Evolutionary conservation across 2,329 filamentous ascomycete genomes (phyloP).

Genomic region (Thelonectria discophora): DNA sequence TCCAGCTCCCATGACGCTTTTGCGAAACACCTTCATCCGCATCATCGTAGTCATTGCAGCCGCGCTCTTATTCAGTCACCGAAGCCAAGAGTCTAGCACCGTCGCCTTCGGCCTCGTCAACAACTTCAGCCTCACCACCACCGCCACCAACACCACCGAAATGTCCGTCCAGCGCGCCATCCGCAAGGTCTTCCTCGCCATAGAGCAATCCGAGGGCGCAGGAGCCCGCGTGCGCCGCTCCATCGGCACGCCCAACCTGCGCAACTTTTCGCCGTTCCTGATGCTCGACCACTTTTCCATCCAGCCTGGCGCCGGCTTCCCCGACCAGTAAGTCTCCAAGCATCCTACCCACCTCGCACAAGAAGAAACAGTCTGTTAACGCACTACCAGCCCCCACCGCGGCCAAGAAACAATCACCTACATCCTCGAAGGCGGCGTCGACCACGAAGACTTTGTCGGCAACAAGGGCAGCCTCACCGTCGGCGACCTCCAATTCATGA

Average conservation of each 20-base stretch:
- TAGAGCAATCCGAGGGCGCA: slow-evolving; percentile 87
- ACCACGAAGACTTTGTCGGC: slow-evolving; percentile 93
- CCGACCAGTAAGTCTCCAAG: slow-evolving; percentile 71
- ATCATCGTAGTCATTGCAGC: slow-evolving; percentile 44
- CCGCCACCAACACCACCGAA: slow-evolving; percentile 47
- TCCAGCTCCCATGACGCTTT: slow-evolving; percentile 44
- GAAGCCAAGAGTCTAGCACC: slow-evolving; percentile 34
- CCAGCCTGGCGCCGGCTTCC: slow-evolving; percentile 83
- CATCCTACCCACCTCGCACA: background rate
- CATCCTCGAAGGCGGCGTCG: slow-evolving; percentile 82
- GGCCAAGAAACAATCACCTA: slow-evolving; percentile 93
- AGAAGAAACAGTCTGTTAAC: no score
- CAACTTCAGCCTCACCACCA: slow-evolving; percentile 14
- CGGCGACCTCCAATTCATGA: slow-evolving; percentile 99
- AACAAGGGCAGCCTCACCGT: slow-evolving; percentile 83
- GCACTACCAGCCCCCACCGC: slow-evolving; percentile 60
- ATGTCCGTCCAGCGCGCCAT: slow-evolving; percentile 80
- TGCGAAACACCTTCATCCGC: slow-evolving; percentile 41
- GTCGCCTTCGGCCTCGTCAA: slow-evolving; percentile 31
- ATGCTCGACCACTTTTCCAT: slow-evolving; percentile 96
- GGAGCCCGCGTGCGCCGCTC: slow-evolving; percentile 88
- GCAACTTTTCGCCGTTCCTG: slow-evolving; percentile 90
- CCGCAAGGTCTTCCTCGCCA: slow-evolving; percentile 81
- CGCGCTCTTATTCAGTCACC: slow-evolving; percentile 40
- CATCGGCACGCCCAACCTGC: slow-evolving; percentile 83